Conservation (phyloP, 495 filamentous ascomycete species). For the Jackrogersella multiformis region DNA sequence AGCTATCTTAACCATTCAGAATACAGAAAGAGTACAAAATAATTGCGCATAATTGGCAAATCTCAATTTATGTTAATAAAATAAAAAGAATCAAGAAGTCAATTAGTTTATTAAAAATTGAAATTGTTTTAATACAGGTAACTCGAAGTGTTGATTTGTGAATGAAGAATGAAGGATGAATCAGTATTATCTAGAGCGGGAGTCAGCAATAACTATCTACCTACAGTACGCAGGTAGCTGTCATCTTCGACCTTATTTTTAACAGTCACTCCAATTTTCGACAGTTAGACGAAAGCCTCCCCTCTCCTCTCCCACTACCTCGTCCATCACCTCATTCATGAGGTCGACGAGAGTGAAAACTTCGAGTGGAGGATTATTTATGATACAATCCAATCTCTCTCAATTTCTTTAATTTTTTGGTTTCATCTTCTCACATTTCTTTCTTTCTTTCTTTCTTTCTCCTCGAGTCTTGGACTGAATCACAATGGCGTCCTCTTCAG, state of each 20-base stretch:
- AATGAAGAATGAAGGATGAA: no score
- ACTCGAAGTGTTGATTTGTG: no score
- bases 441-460: background rate
- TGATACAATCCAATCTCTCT: background rate
- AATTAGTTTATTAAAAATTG: no score
- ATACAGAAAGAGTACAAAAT: no score
- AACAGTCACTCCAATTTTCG: slow-evolving; percentile 13
- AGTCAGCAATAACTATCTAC: background rate
- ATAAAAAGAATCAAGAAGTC: no score
- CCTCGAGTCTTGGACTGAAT: background rate
- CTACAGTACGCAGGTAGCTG: no score
- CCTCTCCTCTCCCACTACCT: background rate
- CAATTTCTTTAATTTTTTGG: background rate
- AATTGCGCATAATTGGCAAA: no score
- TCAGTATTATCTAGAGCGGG: background rate
- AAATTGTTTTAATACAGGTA: no score
- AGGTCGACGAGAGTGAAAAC: background rate
- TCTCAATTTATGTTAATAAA: no score
- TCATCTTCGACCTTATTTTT: slow-evolving; percentile 24
- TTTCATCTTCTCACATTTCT: background rate
- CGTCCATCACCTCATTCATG: background rate
- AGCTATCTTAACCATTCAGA: no score
- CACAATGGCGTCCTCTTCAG: slow-evolving; percentile 30
- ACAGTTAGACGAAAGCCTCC: background rate
- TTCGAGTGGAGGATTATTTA: background rate